These are phyloP conservation scores for Anaeromyces robustus DNA, from an alignment of 192 early-diverging fungal species.

Conservation along the genomic window DNA sequence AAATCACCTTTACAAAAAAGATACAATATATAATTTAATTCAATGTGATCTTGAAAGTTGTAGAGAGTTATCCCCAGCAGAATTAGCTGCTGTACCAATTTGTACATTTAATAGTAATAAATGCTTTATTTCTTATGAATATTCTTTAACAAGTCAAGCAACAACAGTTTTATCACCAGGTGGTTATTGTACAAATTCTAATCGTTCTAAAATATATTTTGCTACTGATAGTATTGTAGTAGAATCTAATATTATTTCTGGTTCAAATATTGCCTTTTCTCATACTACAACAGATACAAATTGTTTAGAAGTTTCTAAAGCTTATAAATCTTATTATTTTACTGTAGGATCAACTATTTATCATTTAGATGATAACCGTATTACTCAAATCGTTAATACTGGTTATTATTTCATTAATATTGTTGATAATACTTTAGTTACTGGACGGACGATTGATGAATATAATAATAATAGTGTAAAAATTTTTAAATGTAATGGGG, in stretches of 20 bases:
- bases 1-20: not conserved
- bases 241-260: not conserved
- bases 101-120: not conserved
- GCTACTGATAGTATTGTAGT: not conserved
- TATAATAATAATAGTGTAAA: not conserved
- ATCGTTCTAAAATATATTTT: not conserved
- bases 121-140: not conserved
- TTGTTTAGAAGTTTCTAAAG: not conserved
- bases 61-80: not conserved
- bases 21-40: not conserved
- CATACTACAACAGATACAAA: not conserved
- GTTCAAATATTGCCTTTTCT: not conserved
- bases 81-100: not conserved
- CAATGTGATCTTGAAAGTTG: not conserved
- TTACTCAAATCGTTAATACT: not conserved
- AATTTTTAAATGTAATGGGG: not conserved
- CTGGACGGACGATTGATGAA: not conserved
- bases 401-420: not conserved
- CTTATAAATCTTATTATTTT: not conserved
- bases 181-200: not conserved
- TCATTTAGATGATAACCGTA: not conserved
- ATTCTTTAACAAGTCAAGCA: not conserved
- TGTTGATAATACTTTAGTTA: not conserved
- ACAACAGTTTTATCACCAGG: not conserved
- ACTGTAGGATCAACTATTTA: not conserved